Evolutionary conservation across 2,329 filamentous ascomycete genomes (phyloP), one percentile per base, ranked within the genome.

Genomic region (Amauroascus verrucosus): DNA sequence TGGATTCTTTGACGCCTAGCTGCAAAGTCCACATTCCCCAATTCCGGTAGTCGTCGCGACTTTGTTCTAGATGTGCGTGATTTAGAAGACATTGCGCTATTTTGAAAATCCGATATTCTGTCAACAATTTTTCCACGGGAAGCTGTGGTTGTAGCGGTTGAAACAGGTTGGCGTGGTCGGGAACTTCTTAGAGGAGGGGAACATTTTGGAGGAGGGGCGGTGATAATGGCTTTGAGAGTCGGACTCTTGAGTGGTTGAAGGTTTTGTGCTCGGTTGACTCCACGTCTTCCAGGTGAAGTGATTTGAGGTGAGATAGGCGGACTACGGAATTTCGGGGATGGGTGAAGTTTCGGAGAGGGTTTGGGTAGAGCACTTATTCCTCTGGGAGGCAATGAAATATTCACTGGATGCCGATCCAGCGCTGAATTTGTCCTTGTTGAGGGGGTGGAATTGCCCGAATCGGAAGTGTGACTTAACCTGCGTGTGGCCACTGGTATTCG

Each of bases 11-110:
- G 84, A 61, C 89, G 79, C 48, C 88, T 80, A 60, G 87, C 86
- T 56, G 85, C 88, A 65, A 94, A 93, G 68, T 95, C 87, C 50
- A 94, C 86, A 56, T 85, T 84, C 1, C 84, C 84, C 55, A 90
- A 62, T 62, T 81, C 77, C n/a, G 77, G 78, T 32, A 79, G 73
- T 58, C 70, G 73, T 33, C 51, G 51, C n/a, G 55, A 57, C n/a
- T 56, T 58, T 24, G 56, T 45, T 58, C 70, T 71, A 56, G 65
- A 67, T 51, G 66, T 64, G 47, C 64, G 62, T 55, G 65, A 65
- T 24, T 60, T 68, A 1, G 18, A 18, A 8, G 30, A 18, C 59
- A 65, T 64, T 9, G 56, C 64, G 46, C 66, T 64, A 54, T 57
- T 69, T 63, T 69, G 72, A 48, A 72, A 65, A 56, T 62, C 67